Evolutionary conservation across 371 early-diverging fungal species (phyloP), one percentile per base, ranked within the genome.

Genomic region (Haplosporangium sp.): DNA sequence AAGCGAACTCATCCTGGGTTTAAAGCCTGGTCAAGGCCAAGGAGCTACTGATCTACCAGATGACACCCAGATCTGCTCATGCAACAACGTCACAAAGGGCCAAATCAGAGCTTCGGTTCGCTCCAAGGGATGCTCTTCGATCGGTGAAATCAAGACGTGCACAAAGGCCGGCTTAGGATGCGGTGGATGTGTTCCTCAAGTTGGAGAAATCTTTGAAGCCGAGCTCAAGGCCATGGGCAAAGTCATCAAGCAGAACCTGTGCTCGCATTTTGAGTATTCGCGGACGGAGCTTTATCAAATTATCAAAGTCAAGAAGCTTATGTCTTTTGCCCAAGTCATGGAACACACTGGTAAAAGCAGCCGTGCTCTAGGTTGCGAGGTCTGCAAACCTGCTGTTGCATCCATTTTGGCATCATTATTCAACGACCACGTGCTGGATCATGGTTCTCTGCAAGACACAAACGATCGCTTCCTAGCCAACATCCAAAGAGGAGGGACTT

Each of bases 401-500:
- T 89, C 89, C n/a, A 89, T 91, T 62, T 56, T 91, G n/a, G 89
- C 91, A n/a, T 82, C 85, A 37, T 72, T 91, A 14, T 89, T 81
- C 74, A 91, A 91, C 61, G 90, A 90, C 47, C 89, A 89, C 57
- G 83, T 91, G 23, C 64, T 91, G 64, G 84, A 87, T 54, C 83
- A 82, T 45, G 80, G 81, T 18, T 72, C 85, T 6, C 70, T 90
- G 36, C 91, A 91, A 75, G 91, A 91, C 71, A 91, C 91, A 12
- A 91, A 91, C 68, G 91, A 91, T 67, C 84, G 89, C n/a, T 91
- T 85, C 73, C 68, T 91, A 13, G 91, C 89, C 62, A 91, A 91
- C 68, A 90, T 91, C 48, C 91, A 91, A 76, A 85, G 91, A 48
- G 90, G 88, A 51, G 91, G 91, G 20, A 80, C 86, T n/a, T 91